A percentile compares a stretch with the other conserved stretches of the same genome.
phyloP scores from a whole-genome alignment of 2,329 filamentous ascomycete species.

The Emmonsiellopsis sp. region DNA sequence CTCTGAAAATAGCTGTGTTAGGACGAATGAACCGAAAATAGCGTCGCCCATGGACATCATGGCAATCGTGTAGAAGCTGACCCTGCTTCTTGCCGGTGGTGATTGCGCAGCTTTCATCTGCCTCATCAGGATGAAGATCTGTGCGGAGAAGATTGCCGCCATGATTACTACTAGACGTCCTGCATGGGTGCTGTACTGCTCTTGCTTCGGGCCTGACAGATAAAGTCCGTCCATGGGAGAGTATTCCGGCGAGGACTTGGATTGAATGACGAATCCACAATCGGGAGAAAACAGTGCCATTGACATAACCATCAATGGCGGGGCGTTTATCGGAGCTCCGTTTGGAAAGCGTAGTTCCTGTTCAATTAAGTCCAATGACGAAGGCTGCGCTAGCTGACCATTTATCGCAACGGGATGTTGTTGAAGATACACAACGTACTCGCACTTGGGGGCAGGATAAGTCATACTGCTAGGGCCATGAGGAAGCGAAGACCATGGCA shows the following conservation, averaged over 20 bases:
- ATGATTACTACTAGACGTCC: slow-evolving; percentile 47
- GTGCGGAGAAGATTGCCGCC: slow-evolving; percentile 40
- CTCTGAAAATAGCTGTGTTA: slow-evolving; percentile 47
- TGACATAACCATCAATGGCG: slow-evolving; percentile 49
- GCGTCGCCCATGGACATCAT: slow-evolving; percentile 55
- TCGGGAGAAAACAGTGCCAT: slow-evolving; percentile 56
- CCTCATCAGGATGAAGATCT: slow-evolving; percentile 49
- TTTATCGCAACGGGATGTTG: slow-evolving; percentile 34
- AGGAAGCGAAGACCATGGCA: slow-evolving; percentile 66
- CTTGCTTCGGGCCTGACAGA: slow-evolving; percentile 48
- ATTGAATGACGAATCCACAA: slow-evolving; percentile 57
- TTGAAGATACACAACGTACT: slow-evolving; percentile 81
- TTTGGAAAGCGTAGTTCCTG: slow-evolving; percentile 51
- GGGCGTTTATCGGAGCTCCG: slow-evolving; percentile 44
- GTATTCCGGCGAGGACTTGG: slow-evolving; percentile 49
- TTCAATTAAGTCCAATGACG: slow-evolving; percentile 45
- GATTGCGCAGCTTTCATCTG: slow-evolving; percentile 58
- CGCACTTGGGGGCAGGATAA: slow-evolving; percentile 65
- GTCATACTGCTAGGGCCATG: slow-evolving; percentile 43
- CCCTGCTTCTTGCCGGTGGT: slow-evolving; percentile 53
- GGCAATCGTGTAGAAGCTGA: slow-evolving; percentile 56
- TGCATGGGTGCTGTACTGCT: slow-evolving; percentile 45
- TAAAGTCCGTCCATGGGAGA: slow-evolving; percentile 44
- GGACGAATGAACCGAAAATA: slow-evolving; percentile 47
- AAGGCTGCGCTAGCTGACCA: slow-evolving; percentile 21